phyloP scores from a whole-genome alignment of 352 stramenopile species.

The Pythium brassicae region DNA sequence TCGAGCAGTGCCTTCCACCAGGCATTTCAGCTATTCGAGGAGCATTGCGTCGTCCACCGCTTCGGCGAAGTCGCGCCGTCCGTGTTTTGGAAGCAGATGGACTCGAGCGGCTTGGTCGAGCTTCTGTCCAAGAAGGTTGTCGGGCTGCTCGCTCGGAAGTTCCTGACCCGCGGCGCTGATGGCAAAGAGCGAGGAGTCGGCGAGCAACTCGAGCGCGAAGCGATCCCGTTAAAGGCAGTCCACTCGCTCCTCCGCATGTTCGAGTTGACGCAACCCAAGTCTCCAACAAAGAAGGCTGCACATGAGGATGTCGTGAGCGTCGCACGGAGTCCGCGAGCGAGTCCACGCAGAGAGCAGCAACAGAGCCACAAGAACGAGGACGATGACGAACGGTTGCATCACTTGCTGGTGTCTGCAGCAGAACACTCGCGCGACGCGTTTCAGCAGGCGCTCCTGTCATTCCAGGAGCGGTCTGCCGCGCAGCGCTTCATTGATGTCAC shows the following conservation, averaged over 20 bases:
- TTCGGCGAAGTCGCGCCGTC: conserved; percentile 26
- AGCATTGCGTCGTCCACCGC: conserved; percentile 48
- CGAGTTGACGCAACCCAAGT: background rate
- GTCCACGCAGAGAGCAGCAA: background rate
- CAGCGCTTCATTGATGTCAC: conserved; percentile 28
- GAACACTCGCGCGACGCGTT: conserved; percentile 27
- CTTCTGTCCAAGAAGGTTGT: conserved; percentile 36
- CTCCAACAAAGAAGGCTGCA: background rate
- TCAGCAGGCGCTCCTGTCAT: conserved; percentile 18
- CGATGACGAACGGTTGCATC: background rate
- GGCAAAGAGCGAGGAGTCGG: conserved; percentile 6
- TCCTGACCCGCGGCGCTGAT: conserved; percentile 11
- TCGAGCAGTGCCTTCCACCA: conserved; percentile 27
- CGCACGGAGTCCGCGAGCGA: background rate
- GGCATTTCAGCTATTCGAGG: conserved; percentile 31
- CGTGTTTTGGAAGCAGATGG: conserved; percentile 46
- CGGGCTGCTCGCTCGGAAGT: conserved; percentile 31
- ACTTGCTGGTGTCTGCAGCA: conserved; percentile 17
- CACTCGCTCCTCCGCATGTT: conserved; percentile 18
- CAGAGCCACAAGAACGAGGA: background rate
- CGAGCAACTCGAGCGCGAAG: background rate
- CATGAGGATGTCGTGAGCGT: background rate
- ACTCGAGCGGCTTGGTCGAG: conserved; percentile 31
- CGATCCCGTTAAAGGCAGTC: conserved; percentile 26
- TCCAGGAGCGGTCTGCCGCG: conserved; percentile 43